These are phyloP conservation scores for Phytomonas sp. DNA, from an alignment of 208 protist genomes.

Conservation along the genomic window DNA sequence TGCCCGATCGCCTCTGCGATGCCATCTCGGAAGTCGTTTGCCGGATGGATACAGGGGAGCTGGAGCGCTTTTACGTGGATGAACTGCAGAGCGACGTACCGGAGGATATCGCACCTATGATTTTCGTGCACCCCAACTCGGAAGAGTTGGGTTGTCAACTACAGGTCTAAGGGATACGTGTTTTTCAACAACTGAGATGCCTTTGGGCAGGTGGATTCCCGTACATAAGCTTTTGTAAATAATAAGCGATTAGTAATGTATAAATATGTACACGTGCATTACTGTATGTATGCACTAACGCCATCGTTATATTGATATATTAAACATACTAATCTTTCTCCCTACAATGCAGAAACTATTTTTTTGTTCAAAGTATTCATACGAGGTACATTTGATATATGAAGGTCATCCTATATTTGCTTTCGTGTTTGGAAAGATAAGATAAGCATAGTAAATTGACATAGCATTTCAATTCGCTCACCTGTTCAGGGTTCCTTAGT, in stretches of 20 bases:
- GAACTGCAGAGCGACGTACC: not conserved
- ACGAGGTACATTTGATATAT: no score
- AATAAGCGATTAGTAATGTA: not conserved
- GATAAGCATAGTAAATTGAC: no score
- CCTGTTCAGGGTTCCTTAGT: no score
- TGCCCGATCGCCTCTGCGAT: slow-evolving; percentile 70
- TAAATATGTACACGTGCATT: not conserved
- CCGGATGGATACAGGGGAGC: slow-evolving; percentile 40
- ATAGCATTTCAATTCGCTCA: no score
- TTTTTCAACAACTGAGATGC: no score
- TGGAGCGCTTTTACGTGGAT: slow-evolving; percentile 69
- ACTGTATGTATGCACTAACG: not conserved
- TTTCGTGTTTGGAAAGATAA: no score
- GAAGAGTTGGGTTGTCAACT: no score
- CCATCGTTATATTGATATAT: slow-evolving; percentile 10
- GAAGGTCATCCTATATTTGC: no score
- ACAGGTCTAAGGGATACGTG: no score
- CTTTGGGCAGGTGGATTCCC: slow-evolving; percentile 7
- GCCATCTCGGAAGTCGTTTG: slow-evolving; percentile 30
- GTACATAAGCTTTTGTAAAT: not conserved
- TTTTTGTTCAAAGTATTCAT: not conserved
- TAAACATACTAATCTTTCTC: not conserved
- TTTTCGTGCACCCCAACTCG: no score
- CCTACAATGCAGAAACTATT: not conserved
- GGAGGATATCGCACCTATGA: no score